Base-by-base conservation (phyloP, 2,329 filamentous ascomycete genomes). In the Claviceps citrina region DNA sequence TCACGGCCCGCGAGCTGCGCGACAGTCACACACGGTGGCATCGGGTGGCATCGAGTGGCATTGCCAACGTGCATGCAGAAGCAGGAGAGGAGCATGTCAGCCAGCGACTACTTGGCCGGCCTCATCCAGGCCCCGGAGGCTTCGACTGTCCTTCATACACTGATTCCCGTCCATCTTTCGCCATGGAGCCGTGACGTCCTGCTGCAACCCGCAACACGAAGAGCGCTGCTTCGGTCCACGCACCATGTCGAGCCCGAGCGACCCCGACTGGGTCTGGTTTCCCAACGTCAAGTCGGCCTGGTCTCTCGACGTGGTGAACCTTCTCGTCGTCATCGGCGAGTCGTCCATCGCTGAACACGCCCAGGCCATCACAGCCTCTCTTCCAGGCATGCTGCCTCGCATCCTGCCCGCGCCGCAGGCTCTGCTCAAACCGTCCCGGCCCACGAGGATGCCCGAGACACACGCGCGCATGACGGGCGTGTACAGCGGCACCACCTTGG, bases 241-340 rank as follows among this genome's bases (percentile, higher is more conserved):
- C 26, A 19, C 13, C 43, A 57, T 58, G 54, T 41, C 54, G 27
- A 45, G 46, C 30, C 45, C 52, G 3, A 45, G 41, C 16, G 51
- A 47, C 6, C 43, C 49, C 30, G 48, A 43, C n/a, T 58, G 56
- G 55, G 55, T 49, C 47, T 68, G 65, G 64, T 68, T 68, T 44
- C 65, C 70, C 7, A 53, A 53, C 26, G 56, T 57, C 41, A 57
- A 54, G 28, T 52, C 54, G 7, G 60, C 58, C 44, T 77, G 72
- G 71, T 65, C 66, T 22, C 64, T 78, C 34, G 74, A 78, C 49
- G 71, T 76, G 34, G 72, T 78, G 43, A 74, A 71, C 27, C 66
- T 78, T 24, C 66, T 78, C 39, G 74, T 74, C 44, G 70, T 78
- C 49, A 72, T 78, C 42, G 73, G 73, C 51, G 74, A 78, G 56